Evolutionary conservation across 371 early-diverging fungal species (phyloP).

Genomic region (Zychaea mexicana): DNA sequence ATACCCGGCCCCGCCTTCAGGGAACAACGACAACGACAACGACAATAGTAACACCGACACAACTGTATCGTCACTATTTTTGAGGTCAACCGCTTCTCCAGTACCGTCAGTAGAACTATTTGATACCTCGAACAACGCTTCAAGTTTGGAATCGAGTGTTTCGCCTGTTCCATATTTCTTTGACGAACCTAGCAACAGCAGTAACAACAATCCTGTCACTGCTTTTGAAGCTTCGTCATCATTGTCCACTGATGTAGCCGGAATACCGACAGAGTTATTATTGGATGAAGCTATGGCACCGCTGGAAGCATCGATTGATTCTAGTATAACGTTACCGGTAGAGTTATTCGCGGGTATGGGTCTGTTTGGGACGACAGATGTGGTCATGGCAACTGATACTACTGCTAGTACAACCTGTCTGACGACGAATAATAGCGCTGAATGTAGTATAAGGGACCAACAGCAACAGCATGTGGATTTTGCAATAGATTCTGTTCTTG

Average conservation of each 20-base stretch:
- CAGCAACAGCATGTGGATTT: too few relatives aligned
- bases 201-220: neutral
- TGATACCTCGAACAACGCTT: neutral
- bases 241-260: neutral
- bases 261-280: too few relatives aligned
- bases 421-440: too few relatives aligned
- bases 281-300: too few relatives aligned
- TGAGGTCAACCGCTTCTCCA: neutral
- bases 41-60: neutral
- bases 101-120: neutral
- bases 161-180: neutral
- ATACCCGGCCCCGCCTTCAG: slow-evolving; percentile 9
- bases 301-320: too few relatives aligned
- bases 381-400: too few relatives aligned
- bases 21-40: neutral
- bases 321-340: too few relatives aligned
- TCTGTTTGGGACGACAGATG: too few relatives aligned
- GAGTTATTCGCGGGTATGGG: too few relatives aligned
- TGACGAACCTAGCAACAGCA: neutral
- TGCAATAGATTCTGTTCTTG: too few relatives aligned
- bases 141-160: neutral
- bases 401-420: too few relatives aligned
- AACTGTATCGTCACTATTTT: neutral
- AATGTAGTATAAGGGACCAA: too few relatives aligned
- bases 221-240: neutral